Conservation (phyloP, 2,329 filamentous ascomycete species). For the Lecanosticta acicola region DNA sequence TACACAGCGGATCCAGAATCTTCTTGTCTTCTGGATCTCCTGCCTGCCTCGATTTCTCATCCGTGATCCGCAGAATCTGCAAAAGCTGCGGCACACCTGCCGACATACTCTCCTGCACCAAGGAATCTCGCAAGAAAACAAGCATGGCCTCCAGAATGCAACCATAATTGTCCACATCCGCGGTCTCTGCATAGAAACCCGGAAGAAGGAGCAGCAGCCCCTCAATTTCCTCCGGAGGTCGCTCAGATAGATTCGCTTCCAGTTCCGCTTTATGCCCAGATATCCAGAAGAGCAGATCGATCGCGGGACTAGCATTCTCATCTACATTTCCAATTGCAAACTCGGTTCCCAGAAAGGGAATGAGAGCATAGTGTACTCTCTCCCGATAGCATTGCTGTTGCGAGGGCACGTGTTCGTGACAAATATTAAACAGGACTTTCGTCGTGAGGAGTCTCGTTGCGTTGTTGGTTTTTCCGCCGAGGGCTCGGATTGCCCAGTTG, state of each 20-base stretch:
- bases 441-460: constrained; percentile 23
- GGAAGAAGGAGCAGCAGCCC: constrained; percentile 12
- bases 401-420: constrained; percentile 31
- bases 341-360: constrained; percentile 10
- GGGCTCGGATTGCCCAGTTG: constrained; percentile 15
- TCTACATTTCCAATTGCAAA: neutral
- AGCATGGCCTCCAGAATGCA: constrained; percentile 23
- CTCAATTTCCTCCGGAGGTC: constrained; percentile 12
- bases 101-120: constrained; percentile 12
- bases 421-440: constrained; percentile 42
- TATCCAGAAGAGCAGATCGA: constrained; percentile 28
- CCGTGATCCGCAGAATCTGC: neutral
- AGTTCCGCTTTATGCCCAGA: constrained; percentile 19
- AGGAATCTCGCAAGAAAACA: constrained; percentile 22
- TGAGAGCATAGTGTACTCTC: constrained; percentile 15
- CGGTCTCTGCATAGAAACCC: constrained; percentile 7
- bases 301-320: neutral
- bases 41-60: constrained; percentile 1
- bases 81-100: neutral
- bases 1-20: constrained; percentile 21
- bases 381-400: constrained; percentile 23
- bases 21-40: constrained; percentile 16
- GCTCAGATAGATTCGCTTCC: constrained; percentile 6
- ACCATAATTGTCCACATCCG: constrained; percentile 20
- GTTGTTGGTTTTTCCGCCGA: constrained; percentile 7